phyloP scores from a whole-genome alignment of 352 stramenopile genomes.

The Phytophthora brassicae region DNA sequence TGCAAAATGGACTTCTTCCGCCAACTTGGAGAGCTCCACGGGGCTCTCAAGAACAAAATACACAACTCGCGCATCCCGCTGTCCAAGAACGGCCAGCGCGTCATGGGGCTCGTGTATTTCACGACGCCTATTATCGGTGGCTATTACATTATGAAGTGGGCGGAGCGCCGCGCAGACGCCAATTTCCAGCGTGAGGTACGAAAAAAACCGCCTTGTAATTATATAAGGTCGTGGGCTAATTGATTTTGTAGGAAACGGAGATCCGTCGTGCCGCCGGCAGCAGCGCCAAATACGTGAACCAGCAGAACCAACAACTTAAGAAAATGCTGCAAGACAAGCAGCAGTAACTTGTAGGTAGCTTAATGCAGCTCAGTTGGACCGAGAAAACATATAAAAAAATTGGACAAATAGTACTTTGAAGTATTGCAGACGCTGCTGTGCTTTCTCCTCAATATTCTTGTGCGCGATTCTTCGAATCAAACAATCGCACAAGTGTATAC shows the following conservation, averaged over 20 bases:
- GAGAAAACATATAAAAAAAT: no score
- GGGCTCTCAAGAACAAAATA: conserved; percentile 91
- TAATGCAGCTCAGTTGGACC: no score
- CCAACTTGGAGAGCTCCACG: conserved; percentile 72
- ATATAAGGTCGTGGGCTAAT: no score
- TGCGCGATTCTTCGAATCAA: no score
- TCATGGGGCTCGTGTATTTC: conserved; percentile 92
- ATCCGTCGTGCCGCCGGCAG: conserved; percentile 58
- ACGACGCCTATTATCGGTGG: conserved; percentile 83
- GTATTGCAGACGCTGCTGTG: no score
- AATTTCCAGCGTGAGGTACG: conserved; percentile 83
- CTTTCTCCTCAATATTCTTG: no score
- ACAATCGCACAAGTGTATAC: no score
- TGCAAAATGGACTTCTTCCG: conserved; percentile 88
- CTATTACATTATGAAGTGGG: conserved; percentile 93
- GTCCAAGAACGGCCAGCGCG: conserved; percentile 78
- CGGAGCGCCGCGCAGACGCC: conserved; percentile 61
- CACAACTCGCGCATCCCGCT: conserved; percentile 90
- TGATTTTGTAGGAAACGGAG: no score
- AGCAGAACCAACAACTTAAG: conserved; percentile 74
- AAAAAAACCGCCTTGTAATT: no score
- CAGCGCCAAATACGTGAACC: conserved; percentile 49
- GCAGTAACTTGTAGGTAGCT: no score
- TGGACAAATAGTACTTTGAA: no score
- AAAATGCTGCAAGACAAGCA: conserved; percentile 49